Evolutionary conservation across 208 protist species (phyloP).

Genomic region (Eutreptiella sp.): DNA sequence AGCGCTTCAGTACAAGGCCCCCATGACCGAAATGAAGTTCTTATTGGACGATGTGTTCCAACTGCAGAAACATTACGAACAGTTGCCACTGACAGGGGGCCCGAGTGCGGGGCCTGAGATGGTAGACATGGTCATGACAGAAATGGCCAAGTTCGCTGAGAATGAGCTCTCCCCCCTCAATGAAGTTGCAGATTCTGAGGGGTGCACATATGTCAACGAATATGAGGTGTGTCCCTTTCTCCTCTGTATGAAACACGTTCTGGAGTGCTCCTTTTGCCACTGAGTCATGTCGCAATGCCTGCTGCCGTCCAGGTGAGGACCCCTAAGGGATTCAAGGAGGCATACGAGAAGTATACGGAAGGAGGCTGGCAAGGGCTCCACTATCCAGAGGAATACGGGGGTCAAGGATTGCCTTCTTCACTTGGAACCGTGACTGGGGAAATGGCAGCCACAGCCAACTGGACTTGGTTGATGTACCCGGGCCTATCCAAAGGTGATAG

Average conservation of each 20-base stretch:
- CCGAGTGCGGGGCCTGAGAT: constrained; percentile 54
- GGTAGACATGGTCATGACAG: constrained; percentile 44
- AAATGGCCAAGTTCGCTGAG: constrained; percentile 32
- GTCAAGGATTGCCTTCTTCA: constrained; percentile 62
- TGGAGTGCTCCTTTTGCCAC: too few relatives aligned
- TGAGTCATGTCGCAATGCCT: constrained; percentile 51
- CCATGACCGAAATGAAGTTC: constrained; percentile 48
- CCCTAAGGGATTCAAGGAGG: constrained; percentile 73
- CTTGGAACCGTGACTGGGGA: constrained; percentile 55
- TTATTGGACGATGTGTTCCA: constrained; percentile 68
- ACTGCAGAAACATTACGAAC: constrained; percentile 67
- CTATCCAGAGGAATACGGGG: constrained; percentile 64
- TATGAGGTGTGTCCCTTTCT: constrained; percentile 50
- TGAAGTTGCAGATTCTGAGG: constrained; percentile 48
- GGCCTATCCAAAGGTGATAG: constrained; percentile 52
- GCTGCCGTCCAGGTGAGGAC: constrained; percentile 53
- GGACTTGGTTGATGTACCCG: constrained; percentile 71
- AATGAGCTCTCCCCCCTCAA: constrained; percentile 26
- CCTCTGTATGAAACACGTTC: constrained; percentile 34
- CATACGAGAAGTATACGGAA: constrained; percentile 59
- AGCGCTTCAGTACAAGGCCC: constrained; percentile 32
- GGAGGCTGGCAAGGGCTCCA: constrained; percentile 65
- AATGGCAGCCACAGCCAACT: constrained; percentile 68
- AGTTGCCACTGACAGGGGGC: constrained; percentile 21
- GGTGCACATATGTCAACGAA: constrained; percentile 51